A percentile compares a stretch with the other conserved stretches of the same genome.
Evolutionary conservation across 371 early-diverging fungal genomes (phyloP).

Genomic region (Apophysomyces sp.): DNA sequence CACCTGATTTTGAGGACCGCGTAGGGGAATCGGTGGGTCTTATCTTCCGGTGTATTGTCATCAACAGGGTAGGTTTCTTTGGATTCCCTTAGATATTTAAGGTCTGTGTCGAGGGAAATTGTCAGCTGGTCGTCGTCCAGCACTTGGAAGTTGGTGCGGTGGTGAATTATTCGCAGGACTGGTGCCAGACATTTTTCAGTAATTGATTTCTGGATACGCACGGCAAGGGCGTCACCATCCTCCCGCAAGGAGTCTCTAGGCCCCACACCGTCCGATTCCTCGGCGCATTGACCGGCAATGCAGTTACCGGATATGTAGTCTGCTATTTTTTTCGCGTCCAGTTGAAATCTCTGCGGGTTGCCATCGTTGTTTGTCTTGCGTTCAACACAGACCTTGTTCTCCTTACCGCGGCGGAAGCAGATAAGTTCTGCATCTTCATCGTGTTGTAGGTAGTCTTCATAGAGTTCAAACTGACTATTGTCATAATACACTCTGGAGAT

Average conservation of each 20-base stretch:
- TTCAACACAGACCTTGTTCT: slow-evolving; percentile 5
- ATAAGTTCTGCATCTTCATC: slow-evolving; percentile 11
- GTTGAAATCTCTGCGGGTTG: neutral
- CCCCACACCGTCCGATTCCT: neutral
- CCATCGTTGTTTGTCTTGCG: neutral
- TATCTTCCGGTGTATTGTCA: slow-evolving; percentile 52
- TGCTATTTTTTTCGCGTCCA: neutral
- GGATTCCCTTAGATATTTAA: slow-evolving; percentile 11
- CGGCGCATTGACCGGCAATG: neutral
- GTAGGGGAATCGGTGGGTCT: slow-evolving; percentile 90
- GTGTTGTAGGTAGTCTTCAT: slow-evolving; percentile 15
- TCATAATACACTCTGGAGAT: slow-evolving; percentile 18
- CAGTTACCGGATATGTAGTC: neutral
- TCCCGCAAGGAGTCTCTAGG: slow-evolving; percentile 62
- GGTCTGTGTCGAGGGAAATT: slow-evolving; percentile 13
- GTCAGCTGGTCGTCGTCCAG: neutral
- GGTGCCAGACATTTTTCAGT: neutral
- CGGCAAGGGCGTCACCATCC: slow-evolving; percentile 58
- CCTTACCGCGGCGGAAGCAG: neutral
- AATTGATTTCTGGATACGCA: neutral
- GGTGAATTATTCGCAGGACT: slow-evolving; percentile 10
- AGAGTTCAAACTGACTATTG: slow-evolving; percentile 5
- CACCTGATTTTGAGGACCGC: slow-evolving; percentile 95
- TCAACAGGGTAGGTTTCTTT: neutral
- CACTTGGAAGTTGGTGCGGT: slow-evolving; percentile 7